Evolutionary conservation across 2,329 filamentous ascomycete species (phyloP), one percentile per base, ranked within the genome.

Genomic region (Mariannaea elegans): DNA sequence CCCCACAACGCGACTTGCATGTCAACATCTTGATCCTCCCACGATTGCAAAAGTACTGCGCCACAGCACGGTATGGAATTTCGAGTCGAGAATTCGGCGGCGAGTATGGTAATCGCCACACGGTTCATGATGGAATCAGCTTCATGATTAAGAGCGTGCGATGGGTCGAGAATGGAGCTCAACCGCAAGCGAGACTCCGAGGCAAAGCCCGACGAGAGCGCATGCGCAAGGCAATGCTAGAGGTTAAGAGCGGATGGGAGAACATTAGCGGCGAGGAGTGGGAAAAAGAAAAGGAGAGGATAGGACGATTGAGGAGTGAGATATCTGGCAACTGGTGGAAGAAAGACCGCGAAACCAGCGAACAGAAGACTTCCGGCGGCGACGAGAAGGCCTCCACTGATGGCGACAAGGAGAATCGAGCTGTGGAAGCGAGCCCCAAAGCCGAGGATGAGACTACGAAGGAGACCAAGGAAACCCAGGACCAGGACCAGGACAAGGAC

Each of bases 11-110:
- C 67, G 95, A 98, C 72, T 79, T 97, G 39, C 92, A 98, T 67
- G 90, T 99, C 65, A 96, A 92, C 14, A 76, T 98, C 0, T 80
- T 97, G 12, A 88, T 99, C 12, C 82, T 98, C 1, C 95, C 94
- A 0, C 83, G 87, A 1, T 80, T 99, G 3, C 84, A 92, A 63
- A 87, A 87, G 61, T 99, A 98, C 72, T 81, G 86, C 1, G 87
- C 88, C 6, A 90, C 87, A 0, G 90, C 90, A 1, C 85, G 92
- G 41, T 93, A 91, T 70, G 94, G 94, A 3, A 86, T 99, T 56
- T 89, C 88, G 66, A 96, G 92, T 65, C 87, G 93, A 24, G 87
- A 90, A 60, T 97, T 93, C 82, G 90, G 87, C 7, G 85, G 84
- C 21, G 82, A 79, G 23, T 73, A 72, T 42, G 75, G 75, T 1